Evolutionary conservation across 495 filamentous ascomycete species (phyloP), one percentile per base, ranked within the genome.

Genomic region (Penicillium fimorum): DNA sequence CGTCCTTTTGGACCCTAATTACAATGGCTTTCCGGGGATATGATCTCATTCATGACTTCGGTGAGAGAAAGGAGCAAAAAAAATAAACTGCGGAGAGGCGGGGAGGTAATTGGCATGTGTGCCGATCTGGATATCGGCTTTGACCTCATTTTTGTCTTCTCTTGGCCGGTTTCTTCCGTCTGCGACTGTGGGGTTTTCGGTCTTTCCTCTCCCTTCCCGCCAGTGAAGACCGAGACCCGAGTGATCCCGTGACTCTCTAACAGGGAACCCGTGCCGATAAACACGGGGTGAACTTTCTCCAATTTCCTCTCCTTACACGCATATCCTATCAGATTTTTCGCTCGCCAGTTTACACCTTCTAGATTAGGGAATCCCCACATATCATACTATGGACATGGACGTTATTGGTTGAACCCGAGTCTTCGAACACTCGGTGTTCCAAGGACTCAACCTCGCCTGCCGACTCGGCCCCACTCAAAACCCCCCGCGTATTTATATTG

Each of bases 71-170:
- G 12, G 15, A 52, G 37, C 4, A 11, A 24, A 13, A 50, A 6
- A 46, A 12, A 41, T 27, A 30, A 33, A 46, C 12, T 54, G 52
- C 33, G 52, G 52, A 54, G 51, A 54, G 43, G 43, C 52, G 52
- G 52, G 52, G 52, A 47, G 2, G 35, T 11, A 18, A 43, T 43
- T 24, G 41, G 25, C 5, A 25, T 25, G 35, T 38, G n/a, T 38
- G 15, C 35, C 35, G 35, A 38, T 38, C 15, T 38, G 35, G 35
- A n/a, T 38, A n/a, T 38, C 35, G 35, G 35, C 35, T 38, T 7
- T 15, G 15, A 13, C 15, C 13, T n/a, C n/a, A n/a, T n/a, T 37
- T n/a, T 15, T 35, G 13, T 5, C 15, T 27, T 47, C 44, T 13
- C 8, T 38, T 38, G 35, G n/a, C 45, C 45, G 45, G 45, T 47